A percentile compares a stretch with the other conserved stretches of the same genome.
Evolutionary conservation across 2,329 filamentous ascomycete species (phyloP).

Genomic region (Penicillium sp.): DNA sequence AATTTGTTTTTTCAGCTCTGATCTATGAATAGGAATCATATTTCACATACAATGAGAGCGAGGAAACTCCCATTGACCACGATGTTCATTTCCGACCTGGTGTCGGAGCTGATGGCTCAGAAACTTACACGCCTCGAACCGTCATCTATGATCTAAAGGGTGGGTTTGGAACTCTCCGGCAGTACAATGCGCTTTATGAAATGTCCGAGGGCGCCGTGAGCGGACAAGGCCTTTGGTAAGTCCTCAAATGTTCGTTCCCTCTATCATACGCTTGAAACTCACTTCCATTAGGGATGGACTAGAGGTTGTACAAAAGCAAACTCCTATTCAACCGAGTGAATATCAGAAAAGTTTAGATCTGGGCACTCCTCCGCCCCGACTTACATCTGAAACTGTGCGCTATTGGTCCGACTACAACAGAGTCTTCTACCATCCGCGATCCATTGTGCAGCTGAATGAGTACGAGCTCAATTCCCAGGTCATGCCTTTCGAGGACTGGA

Average conservation of each 20-base stretch:
- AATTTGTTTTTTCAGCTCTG: slow-evolving; percentile 3
- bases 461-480: slow-evolving; percentile 79
- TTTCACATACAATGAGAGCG: slow-evolving; percentile 78
- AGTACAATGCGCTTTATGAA: slow-evolving; percentile 87
- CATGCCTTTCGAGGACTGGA: slow-evolving; percentile 79
- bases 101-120: slow-evolving; percentile 75
- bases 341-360: slow-evolving; percentile 81
- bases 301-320: slow-evolving; percentile 67
- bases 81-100: slow-evolving; percentile 87
- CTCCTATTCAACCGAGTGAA: slow-evolving; percentile 66
- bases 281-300: slow-evolving; percentile 59
- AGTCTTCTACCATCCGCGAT: slow-evolving; percentile 87
- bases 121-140: slow-evolving; percentile 89
- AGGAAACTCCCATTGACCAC: slow-evolving; percentile 71
- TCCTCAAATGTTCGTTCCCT: neutral
- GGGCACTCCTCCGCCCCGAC: slow-evolving; percentile 62
- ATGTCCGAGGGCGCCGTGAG: slow-evolving; percentile 40
- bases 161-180: slow-evolving; percentile 82
- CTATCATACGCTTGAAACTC: neutral
- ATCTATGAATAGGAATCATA: slow-evolving; percentile 75
- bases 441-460: slow-evolving; percentile 82
- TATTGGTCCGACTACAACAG: slow-evolving; percentile 98
- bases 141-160: slow-evolving; percentile 95
- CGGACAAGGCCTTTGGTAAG: slow-evolving; percentile 49
- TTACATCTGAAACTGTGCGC: slow-evolving; percentile 72